Conservation (phyloP, 2,329 filamentous ascomycete species). For the Cladosporium austrohemisphaericum region DNA sequence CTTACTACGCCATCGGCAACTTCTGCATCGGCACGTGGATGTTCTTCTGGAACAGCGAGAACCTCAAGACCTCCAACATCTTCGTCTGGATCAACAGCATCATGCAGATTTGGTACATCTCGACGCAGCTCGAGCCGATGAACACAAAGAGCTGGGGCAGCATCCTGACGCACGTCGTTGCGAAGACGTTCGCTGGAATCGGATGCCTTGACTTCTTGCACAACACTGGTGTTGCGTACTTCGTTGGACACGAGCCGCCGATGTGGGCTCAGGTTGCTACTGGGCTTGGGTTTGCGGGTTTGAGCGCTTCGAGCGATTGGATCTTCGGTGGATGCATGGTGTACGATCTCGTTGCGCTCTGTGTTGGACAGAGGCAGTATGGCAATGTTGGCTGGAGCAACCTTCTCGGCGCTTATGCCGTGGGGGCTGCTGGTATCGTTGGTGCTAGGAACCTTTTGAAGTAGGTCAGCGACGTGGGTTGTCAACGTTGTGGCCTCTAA, state of each 20-base stretch:
- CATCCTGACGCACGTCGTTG: slow-evolving; percentile 56
- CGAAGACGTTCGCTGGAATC: slow-evolving; percentile 59
- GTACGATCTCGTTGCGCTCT: slow-evolving; percentile 55
- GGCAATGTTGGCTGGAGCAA: slow-evolving; percentile 47
- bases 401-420: slow-evolving; percentile 50
- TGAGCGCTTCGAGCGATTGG: slow-evolving; percentile 53
- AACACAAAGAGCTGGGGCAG: slow-evolving; percentile 48
- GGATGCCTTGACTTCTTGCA: slow-evolving; percentile 58
- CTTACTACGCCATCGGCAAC: slow-evolving; percentile 55
- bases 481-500: neutral
- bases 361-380: slow-evolving; percentile 53
- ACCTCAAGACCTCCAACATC: slow-evolving; percentile 50
- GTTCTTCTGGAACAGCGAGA: slow-evolving; percentile 57
- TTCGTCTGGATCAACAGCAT: slow-evolving; percentile 57
- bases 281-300: slow-evolving; percentile 51
- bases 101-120: slow-evolving; percentile 53
- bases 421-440: slow-evolving; percentile 52
- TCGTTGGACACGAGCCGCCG: slow-evolving; percentile 46
- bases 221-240: slow-evolving; percentile 56
- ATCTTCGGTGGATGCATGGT: slow-evolving; percentile 58
- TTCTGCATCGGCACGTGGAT: slow-evolving; percentile 61
- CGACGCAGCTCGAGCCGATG: slow-evolving; percentile 46
- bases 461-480: slow-evolving; percentile 39
- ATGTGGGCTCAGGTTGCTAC: slow-evolving; percentile 50
- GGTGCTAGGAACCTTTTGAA: slow-evolving; percentile 49